Evolutionary conservation across 106 monocot genomes (phyloP), one percentile per base, ranked within the genome.

Genomic region (Dendrobium catenatum): DNA sequence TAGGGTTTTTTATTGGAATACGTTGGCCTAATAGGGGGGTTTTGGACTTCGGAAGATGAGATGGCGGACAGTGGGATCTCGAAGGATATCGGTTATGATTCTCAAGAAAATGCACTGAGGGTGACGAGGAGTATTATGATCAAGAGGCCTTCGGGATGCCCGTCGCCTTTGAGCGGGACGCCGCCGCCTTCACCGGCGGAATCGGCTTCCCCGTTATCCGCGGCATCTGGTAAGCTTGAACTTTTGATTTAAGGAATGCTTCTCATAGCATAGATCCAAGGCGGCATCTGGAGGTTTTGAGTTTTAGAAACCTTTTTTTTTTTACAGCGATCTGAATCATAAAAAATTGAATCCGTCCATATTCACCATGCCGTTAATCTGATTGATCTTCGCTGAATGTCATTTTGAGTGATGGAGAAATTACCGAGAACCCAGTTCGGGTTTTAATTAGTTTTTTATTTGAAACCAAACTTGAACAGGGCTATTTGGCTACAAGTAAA

Each of bases 51-150:
- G 43, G 85, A 33, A 75, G 85, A 83, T 9, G 83, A 47, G 31
- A 67, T 72, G 77, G 84, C 15, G 26, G 81, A 47, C 18, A 46
- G 73, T 19, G 74, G 43, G 17, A 43, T 51, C 51, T 51, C 51
- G 15, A 51, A 9, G 31, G 43, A 20, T 31, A 44, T 43, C 37
- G 33, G 40, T 10, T 29, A 22, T 72, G 72, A 72, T 33, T 72
- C 33, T 33, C 19, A 20, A 18, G 74, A 42, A 55, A 87, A 81
- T 82, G 88, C 79, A 81, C 85, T 90, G 78, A 84, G 77, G 85
- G 97, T 97, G 78, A 94, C 97, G 76, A 79, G 94, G 77, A 94
- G 89, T 84, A 97, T 97, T 82, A 97, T 97, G 97, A 94, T 97
- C 42, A 90, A 87, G 86, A 83, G 88, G 73, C 94, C 97, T 42